Evolutionary conservation across 345 rosid genomes (phyloP).

Genomic region (Murraya koenigii): DNA sequence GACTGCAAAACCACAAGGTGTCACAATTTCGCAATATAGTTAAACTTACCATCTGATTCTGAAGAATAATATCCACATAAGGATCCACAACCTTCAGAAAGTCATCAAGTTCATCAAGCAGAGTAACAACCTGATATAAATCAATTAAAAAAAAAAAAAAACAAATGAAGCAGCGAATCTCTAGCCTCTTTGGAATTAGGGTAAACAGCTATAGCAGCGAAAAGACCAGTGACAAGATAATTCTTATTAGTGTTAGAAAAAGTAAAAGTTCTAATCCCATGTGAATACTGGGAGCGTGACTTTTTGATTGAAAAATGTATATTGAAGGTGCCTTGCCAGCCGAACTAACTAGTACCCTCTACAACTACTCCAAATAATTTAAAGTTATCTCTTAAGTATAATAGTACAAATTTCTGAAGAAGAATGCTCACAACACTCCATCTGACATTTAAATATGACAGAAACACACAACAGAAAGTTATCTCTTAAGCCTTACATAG

Average conservation of each 20-base stretch:
- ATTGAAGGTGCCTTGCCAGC: background rate
- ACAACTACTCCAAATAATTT: background rate
- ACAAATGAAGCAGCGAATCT: background rate
- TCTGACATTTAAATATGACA: background rate
- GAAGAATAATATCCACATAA: slow-evolving; percentile 73
- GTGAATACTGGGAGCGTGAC: background rate
- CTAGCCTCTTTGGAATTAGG: background rate
- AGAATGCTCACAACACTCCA: background rate
- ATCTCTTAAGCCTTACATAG: background rate
- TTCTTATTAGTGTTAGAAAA: background rate
- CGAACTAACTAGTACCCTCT: background rate
- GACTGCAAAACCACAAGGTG: background rate
- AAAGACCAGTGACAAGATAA: background rate
- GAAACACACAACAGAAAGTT: background rate
- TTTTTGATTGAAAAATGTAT: background rate
- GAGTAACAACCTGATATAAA: slow-evolving; percentile 47
- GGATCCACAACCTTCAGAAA: slow-evolving; percentile 78
- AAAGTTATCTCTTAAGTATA: background rate
- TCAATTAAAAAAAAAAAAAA: slow-evolving; percentile 1
- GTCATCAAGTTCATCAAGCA: slow-evolving; percentile 57
- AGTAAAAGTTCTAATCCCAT: background rate
- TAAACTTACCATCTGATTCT: slow-evolving; percentile 64
- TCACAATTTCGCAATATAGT: background rate
- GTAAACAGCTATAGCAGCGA: background rate
- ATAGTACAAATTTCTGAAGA: background rate